phyloP scores from a whole-genome alignment of 2,329 filamentous ascomycete species.

The Aspergillus fijiensis region DNA sequence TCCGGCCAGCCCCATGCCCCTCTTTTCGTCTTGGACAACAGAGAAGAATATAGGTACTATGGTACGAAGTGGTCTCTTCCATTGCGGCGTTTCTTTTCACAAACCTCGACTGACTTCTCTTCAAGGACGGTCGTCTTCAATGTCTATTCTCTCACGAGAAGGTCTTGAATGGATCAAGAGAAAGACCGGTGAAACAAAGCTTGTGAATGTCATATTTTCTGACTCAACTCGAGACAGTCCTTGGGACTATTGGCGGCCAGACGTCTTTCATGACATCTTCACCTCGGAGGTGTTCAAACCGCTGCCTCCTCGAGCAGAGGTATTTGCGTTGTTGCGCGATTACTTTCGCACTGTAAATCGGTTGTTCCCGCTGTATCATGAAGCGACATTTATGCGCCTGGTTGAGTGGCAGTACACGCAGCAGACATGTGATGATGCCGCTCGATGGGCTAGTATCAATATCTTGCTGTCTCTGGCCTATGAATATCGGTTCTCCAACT shows the following conservation, averaged over 20 bases:
- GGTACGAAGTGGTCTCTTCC: slow-evolving; percentile 15
- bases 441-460: slow-evolving; percentile 96
- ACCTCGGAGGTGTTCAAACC: slow-evolving; percentile 75
- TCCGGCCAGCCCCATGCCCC: slow-evolving; percentile 60
- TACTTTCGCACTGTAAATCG: slow-evolving; percentile 97
- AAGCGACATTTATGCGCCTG: slow-evolving; percentile 93
- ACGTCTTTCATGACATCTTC: slow-evolving; percentile 90
- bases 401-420: slow-evolving; percentile 89
- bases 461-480: slow-evolving; percentile 86
- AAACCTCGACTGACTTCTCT: neutral
- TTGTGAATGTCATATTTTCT: slow-evolving; percentile 81
- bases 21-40: slow-evolving; percentile 84
- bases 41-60: slow-evolving; percentile 88
- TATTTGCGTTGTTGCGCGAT: slow-evolving; percentile 79
- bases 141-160: slow-evolving; percentile 94
- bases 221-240: slow-evolving; percentile 82
- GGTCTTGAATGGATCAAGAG: slow-evolving; percentile 96
- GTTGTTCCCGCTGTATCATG: slow-evolving; percentile 94
- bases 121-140: slow-evolving; percentile 82
- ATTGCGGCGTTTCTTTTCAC: neutral
- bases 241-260: slow-evolving; percentile 93
- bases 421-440: slow-evolving; percentile 87
- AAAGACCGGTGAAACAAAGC: slow-evolving; percentile 88
- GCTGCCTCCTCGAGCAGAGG: slow-evolving; percentile 79
- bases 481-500: slow-evolving; percentile 85